Base-by-base conservation (phyloP, 192 early-diverging fungal species). In the Backusella sp. region DNA sequence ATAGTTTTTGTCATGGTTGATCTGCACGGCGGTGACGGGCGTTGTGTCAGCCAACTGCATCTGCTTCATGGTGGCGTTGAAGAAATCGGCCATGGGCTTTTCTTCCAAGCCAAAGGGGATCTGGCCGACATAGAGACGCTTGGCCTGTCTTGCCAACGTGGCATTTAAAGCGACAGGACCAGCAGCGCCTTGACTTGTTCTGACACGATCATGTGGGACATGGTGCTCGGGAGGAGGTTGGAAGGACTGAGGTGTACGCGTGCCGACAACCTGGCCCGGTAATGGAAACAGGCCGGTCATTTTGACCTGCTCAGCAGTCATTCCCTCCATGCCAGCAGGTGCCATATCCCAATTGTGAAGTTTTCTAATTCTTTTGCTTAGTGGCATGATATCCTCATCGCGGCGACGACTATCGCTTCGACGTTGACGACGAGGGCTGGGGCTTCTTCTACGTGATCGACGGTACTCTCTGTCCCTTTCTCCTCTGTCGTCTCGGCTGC, bases 1-100 rank as follows among this genome's bases (percentile, higher is more conserved):
- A 86, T 96, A 98, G 76, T 93, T 93, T 79, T 96, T 96, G 23
- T 98, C 97, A 42, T 89, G 86, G 79, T 96, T 96, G 69, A 98
- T 93, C 80, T 97, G 94, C 26, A 93, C 92, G 37, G 90, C 88
- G n/a, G 92, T 85, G 17, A 95, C 94, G 0, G 93, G 91, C 6
- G 92, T 76, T 21, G 88, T 82, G 17, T 88, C 87, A 44, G 91
- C 91, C 41, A 94, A 82, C 75, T 91, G 91, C 72, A 92, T 85
- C 73, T 92, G 88, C 44, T 88, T 84, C 92, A 98, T 93, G 14
- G 92, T 90, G 23, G 88, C 82, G 80, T 97, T 98, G 82, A 98
- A 97, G 76, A 97, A 97, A 52, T 88, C 86, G 35, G 90, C 84
- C 41, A 97, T 85, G 26, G 77, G 88, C 23, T 90, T 85, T 88